Percentiles rank a stretch among this genome's conserved stretches.
phyloP scores from a whole-genome alignment of 192 early-diverging fungal species.

The Funneliformis mosseae region DNA sequence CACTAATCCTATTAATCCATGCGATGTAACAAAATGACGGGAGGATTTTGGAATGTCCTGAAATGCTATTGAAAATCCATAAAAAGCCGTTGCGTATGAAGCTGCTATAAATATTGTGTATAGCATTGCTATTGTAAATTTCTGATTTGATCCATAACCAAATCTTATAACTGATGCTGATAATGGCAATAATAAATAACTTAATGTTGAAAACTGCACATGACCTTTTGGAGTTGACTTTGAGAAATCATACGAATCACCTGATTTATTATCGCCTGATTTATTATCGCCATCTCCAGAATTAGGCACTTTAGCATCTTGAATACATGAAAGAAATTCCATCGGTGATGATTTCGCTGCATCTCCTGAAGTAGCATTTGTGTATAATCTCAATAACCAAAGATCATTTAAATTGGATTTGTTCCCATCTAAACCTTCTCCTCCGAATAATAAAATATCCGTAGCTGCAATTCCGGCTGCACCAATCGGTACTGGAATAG shows the following conservation, averaged over 20 bases:
- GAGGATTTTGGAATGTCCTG: not conserved
- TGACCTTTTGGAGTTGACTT: not conserved
- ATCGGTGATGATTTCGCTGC: not conserved
- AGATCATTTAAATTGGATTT: not conserved
- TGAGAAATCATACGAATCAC: not conserved
- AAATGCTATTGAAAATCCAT: not conserved
- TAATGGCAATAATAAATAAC: conserved; percentile 6
- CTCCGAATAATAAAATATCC: conserved; percentile 22
- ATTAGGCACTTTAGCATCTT: not conserved
- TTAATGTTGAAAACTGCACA: not conserved
- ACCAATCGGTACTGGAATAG: not conserved
- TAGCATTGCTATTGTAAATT: not conserved
- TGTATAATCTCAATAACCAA: conserved; percentile 3
- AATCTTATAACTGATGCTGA: conserved; percentile 19
- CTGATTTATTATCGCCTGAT: not conserved
- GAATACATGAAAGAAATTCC: conserved; percentile 9
- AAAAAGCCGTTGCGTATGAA: not conserved
- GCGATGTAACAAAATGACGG: not conserved
- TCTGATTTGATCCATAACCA: not conserved
- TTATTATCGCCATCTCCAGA: not conserved
- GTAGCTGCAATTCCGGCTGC: not conserved
- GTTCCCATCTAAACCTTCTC: conserved; percentile 12
- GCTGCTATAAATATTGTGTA: not conserved
- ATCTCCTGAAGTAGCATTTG: not conserved
- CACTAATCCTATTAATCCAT: conserved; percentile 3